Evolutionary conservation across 1,284 basidiomycete species (phyloP), one percentile per base, ranked within the genome.

Genomic region (Blastosporella zonata): DNA sequence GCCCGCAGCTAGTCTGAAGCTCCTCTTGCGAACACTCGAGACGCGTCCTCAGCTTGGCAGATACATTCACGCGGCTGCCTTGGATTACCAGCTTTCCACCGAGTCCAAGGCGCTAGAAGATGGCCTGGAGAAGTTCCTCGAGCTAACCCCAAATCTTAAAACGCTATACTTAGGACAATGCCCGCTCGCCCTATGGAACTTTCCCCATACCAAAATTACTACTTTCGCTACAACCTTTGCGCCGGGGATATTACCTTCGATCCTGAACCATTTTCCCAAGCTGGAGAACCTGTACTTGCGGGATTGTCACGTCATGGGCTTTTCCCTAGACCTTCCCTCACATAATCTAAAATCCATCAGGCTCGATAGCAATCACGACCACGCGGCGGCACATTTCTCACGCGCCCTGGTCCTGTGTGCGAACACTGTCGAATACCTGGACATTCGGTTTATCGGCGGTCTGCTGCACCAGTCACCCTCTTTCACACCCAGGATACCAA

Each of bases 401-500:
- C 58, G 59, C 42, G 52, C 59, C 2, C 43, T 61, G 12, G 39
- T 44, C 7, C 44, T 62, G 41, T 62, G 59, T 31, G 54, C 50
- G 9, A 46, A 49, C 22, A 54, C 54, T 12, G 57, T 60, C n/a
- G 47, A 51, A 28, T 48, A 56, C 7, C 50, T 62, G 18, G 59
- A 63, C 41, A 45, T 62, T n/a, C 57, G 59, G 18, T 63, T 61
- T 55, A 59, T 63, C 27, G 62, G 62, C 20, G 60, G 61, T n/a
- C 52, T 63, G 17, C 55, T 58, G 37, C 57, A 57, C 22, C 59
- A 44, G 25, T 55, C 58, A 6, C 62, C 62, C 15, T 43, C 39
- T 12, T 61, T 60, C 37, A 39, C 39, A 6, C 46, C 29, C 31
- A 53, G 34, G 17, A n/a, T 49, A 13, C 23, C 37, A 9, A 33